phyloP scores from a whole-genome alignment of 352 stramenopile genomes.

The Pythium utonaiense region DNA sequence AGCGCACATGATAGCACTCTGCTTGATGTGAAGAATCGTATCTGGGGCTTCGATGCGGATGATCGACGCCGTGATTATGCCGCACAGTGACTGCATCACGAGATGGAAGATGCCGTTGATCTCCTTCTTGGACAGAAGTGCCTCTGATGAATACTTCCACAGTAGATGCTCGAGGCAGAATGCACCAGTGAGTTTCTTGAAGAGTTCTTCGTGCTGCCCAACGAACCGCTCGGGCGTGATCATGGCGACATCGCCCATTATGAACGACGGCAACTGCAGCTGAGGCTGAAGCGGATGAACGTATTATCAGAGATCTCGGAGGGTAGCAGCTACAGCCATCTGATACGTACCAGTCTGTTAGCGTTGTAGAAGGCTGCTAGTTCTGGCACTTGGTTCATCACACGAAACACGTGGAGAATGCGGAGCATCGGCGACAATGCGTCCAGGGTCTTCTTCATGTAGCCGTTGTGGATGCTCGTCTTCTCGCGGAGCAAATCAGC shows the following conservation, averaged over 20 bases:
- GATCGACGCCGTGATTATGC: constrained; percentile 61
- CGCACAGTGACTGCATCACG: constrained; percentile 70
- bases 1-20: constrained; percentile 49
- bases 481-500: constrained; percentile 53
- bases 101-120: constrained; percentile 81
- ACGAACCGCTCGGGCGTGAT: constrained; percentile 78
- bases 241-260: constrained; percentile 59
- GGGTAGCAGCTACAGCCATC: no score
- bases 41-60: constrained; percentile 46
- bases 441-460: constrained; percentile 62
- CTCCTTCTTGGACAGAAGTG: constrained; percentile 72
- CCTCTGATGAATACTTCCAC: constrained; percentile 66
- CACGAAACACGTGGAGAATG: constrained; percentile 68
- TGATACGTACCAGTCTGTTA: constrained; percentile 60
- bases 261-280: constrained; percentile 69
- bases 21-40: constrained; percentile 72
- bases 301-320: no score
- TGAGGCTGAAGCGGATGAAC: no score
- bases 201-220: constrained; percentile 69
- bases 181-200: constrained; percentile 67
- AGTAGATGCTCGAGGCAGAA: constrained; percentile 77
- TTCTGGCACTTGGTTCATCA: constrained; percentile 70
- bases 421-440: constrained; percentile 68
- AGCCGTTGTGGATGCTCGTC: constrained; percentile 59
- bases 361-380: constrained; percentile 75